These are phyloP conservation scores for Lentinula sp. DNA, from an alignment of 768 basidiomycete genomes.

Conservation along the genomic window DNA sequence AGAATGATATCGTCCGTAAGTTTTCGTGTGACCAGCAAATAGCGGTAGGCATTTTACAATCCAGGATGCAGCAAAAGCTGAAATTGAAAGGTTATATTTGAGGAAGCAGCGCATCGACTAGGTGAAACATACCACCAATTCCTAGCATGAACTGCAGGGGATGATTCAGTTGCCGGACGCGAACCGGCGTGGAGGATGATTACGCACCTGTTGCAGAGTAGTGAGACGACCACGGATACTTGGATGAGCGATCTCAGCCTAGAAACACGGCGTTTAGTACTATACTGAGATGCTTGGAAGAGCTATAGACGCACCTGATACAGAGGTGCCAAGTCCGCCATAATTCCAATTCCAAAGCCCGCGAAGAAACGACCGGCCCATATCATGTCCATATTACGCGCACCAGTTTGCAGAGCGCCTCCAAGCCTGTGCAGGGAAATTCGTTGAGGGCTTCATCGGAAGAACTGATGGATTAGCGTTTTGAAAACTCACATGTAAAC, in stretches of 20 bases:
- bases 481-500: conserved; percentile 27
- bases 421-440: conserved; percentile 24
- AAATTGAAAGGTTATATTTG: conserved; percentile 7
- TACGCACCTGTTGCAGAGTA: conserved; percentile 39
- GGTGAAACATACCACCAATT: conserved; percentile 27
- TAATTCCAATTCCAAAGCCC: conserved; percentile 39
- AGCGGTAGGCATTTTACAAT: conserved; percentile 20
- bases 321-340: conserved; percentile 43
- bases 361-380: conserved; percentile 46
- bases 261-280: neutral
- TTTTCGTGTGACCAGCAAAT: neutral
- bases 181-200: neutral
- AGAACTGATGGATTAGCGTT: neutral
- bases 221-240: conserved; percentile 50
- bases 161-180: no score
- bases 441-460: neutral
- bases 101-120: neutral
- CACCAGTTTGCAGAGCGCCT: conserved; percentile 40
- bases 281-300: neutral
- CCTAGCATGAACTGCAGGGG: conserved; percentile 38
- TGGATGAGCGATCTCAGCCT: conserved; percentile 52
- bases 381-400: conserved; percentile 41
- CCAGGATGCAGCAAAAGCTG: conserved; percentile 45
- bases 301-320: conserved; percentile 33
- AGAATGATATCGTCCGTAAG: neutral